These are phyloP conservation scores for Colletotrichum godetiae DNA, from an alignment of 2,329 filamentous ascomycete genomes.

Conservation along the genomic window DNA sequence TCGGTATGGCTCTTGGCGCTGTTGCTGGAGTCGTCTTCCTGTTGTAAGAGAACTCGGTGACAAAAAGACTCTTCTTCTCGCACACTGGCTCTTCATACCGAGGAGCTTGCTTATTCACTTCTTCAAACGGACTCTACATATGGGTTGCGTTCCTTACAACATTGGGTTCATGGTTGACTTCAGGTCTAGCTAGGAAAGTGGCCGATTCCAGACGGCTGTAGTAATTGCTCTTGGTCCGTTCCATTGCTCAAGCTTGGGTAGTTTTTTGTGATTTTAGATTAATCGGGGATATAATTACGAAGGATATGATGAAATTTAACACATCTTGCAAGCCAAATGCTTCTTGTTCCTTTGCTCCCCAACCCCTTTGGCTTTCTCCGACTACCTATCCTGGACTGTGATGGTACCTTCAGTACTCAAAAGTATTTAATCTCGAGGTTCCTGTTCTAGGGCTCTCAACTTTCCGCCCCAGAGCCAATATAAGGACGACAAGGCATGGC, in stretches of 20 bases:
- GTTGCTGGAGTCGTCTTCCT: neutral
- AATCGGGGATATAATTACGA: neutral
- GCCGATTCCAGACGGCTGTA: neutral
- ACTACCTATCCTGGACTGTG: too few species aligned
- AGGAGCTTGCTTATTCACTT: neutral
- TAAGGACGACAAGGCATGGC: neutral
- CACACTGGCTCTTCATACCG: neutral
- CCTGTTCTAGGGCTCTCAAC: neutral
- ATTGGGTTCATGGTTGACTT: neutral
- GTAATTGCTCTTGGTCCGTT: neutral
- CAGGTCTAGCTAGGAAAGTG: neutral
- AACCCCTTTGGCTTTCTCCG: too few species aligned
- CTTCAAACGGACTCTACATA: neutral
- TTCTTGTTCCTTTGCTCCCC: neutral
- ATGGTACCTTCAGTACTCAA: neutral
- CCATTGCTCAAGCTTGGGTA: neutral
- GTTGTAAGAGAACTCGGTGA: neutral
- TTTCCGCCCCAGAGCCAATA: constrained; percentile 11
- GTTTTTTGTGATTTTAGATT: neutral
- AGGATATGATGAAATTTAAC: neutral
- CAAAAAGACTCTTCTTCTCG: neutral
- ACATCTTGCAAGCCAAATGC: neutral
- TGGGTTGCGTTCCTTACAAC: neutral
- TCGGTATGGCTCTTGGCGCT: neutral
- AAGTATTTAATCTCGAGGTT: neutral